Evolutionary conservation across 768 basidiomycete genomes (phyloP).

Genomic region (Suillus subaureus): DNA sequence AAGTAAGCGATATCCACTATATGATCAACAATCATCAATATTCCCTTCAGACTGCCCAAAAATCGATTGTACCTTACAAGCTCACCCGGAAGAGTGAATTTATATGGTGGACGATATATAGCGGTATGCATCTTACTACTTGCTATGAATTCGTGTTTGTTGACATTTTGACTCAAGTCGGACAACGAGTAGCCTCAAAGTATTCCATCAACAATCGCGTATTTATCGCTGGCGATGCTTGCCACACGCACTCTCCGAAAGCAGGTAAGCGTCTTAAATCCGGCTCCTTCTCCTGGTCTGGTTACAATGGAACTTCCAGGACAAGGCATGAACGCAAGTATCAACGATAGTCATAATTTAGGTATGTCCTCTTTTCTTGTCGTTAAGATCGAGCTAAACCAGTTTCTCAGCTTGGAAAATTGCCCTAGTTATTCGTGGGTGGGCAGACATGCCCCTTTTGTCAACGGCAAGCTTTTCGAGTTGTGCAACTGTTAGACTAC

Average conservation of each 20-base stretch:
- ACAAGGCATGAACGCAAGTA: slow-evolving; percentile 56
- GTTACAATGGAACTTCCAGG: slow-evolving; percentile 36
- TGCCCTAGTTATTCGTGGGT: slow-evolving; percentile 46
- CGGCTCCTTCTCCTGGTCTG: neutral
- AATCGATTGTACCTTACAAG: slow-evolving; percentile 43
- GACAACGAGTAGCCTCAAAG: slow-evolving; percentile 55
- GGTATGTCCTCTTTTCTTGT: slow-evolving; percentile 22
- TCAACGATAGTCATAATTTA: slow-evolving; percentile 57
- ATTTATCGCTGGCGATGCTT: slow-evolving; percentile 61
- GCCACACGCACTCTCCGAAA: slow-evolving; percentile 47
- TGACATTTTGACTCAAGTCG: slow-evolving; percentile 36
- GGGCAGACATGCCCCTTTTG: slow-evolving; percentile 46
- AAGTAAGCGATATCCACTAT: slow-evolving; percentile 23
- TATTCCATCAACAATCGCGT: slow-evolving; percentile 50
- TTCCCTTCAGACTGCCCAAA: slow-evolving; percentile 37
- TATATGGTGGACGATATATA: slow-evolving; percentile 55
- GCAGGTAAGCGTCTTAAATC: slow-evolving; percentile 31
- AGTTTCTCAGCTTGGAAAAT: slow-evolving; percentile 50
- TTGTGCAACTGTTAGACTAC: too few species aligned
- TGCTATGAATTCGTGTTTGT: neutral
- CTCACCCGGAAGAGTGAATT: slow-evolving; percentile 34
- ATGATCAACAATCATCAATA: neutral
- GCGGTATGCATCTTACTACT: slow-evolving; percentile 33
- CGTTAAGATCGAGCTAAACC: neutral
- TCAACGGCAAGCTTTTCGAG: slow-evolving; percentile 45